phyloP scores from a whole-genome alignment of 768 basidiomycete species.

The Gloeopeniophorella convolvens region DNA sequence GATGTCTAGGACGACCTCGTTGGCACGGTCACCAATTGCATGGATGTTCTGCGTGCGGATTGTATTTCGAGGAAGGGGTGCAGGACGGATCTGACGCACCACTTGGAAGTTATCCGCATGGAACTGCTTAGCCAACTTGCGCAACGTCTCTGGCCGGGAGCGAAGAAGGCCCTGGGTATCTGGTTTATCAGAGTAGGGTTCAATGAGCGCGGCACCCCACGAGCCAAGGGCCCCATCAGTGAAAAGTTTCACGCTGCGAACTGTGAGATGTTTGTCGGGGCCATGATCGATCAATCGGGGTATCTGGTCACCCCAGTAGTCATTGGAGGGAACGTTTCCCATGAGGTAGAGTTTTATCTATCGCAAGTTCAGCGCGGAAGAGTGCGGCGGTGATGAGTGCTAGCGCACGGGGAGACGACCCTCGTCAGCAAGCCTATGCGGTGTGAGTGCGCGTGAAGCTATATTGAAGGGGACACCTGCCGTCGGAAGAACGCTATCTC shows the following conservation, averaged over 20 bases:
- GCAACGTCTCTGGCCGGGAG: constrained; percentile 45
- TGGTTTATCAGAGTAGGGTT: constrained; percentile 80
- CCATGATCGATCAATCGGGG: constrained; percentile 28
- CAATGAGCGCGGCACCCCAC: constrained; percentile 83
- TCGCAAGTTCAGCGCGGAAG: not conserved
- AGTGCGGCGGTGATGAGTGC: not conserved
- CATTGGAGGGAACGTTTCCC: constrained; percentile 35
- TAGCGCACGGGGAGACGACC: constrained; percentile 63
- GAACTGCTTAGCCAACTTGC: constrained; percentile 50
- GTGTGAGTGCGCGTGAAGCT: constrained; percentile 6
- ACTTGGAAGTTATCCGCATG: constrained; percentile 79
- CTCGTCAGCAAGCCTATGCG: constrained; percentile 56
- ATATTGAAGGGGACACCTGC: constrained; percentile 33
- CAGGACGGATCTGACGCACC: constrained; percentile 38
- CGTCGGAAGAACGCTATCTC: constrained; percentile 58
- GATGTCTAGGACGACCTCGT: constrained; percentile 74
- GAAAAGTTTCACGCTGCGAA: constrained; percentile 67
- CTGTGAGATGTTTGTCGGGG: constrained; percentile 25
- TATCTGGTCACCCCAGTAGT: constrained; percentile 34
- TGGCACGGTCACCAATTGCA: constrained; percentile 85
- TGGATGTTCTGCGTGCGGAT: constrained; percentile 62
- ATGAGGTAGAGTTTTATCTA: constrained; percentile 60
- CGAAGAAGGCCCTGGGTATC: constrained; percentile 66
- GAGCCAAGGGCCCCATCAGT: constrained; percentile 88
- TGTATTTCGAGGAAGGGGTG: not conserved